Base-by-base conservation (phyloP, 768 basidiomycete genomes). In the Leccinum incarnatum region DNA sequence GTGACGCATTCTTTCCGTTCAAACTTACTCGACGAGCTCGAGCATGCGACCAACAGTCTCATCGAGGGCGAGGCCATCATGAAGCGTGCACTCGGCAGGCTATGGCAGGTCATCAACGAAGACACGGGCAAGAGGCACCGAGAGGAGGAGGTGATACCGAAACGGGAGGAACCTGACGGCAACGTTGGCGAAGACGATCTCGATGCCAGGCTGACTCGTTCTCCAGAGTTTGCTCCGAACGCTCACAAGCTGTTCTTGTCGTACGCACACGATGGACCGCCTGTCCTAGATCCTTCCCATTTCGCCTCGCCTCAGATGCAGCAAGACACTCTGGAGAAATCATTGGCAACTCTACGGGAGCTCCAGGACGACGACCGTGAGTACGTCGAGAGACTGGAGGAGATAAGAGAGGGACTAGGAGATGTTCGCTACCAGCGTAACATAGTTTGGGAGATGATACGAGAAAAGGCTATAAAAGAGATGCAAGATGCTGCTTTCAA, bases 321-420 rank as follows among this genome's bases (percentile, higher is more conserved):
- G 63, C 72, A 83, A 58, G 87, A 85, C 50, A 86, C 76, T 14
- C 69, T 94, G 56, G 90, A 93, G 67, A 92, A 90, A 69, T 85
- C 87, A 14, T 64, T 93, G 37, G 83, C 87, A 15, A 80, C 83
- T 2, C 73, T 94, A 54, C 83, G 88, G 53, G 93, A 95, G 64
- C 76, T 95, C 21, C 88, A 91, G 63, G 93, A 94, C 66, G 93
- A 95, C 65, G 89, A 88, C 5, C 79, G 91, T 48, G 93, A 94
- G 72, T 95, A 94, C 67, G 85, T 89, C 5, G 92, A 93, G 67
- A 82, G 92, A 27, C 73, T 95, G 55, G 83, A 89, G 66, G 93
- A 95, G 70, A 90, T 95, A 55, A 75, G 93, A 54, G 91, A 94
- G 63, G 84, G 85, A 2, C 71, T 94, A 56, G 93, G 93, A 5